These are phyloP conservation scores for Aspergillus novofumigatus DNA, from an alignment of 2,329 filamentous ascomycete genomes.

Conservation along the genomic window DNA sequence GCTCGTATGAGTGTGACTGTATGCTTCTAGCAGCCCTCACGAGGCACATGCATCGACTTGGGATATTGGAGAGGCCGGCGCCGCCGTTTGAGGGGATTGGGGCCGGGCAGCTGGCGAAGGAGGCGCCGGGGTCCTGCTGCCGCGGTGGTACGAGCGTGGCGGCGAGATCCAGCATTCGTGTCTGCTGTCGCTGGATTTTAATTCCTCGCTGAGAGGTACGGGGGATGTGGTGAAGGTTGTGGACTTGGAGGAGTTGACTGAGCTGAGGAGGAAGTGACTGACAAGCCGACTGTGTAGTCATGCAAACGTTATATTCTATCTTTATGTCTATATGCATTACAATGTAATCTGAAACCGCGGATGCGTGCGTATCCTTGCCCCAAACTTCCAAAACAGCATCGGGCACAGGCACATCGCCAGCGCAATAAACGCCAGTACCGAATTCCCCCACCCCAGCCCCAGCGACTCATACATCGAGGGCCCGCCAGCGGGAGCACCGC, in stretches of 20 bases:
- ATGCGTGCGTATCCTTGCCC: neutral
- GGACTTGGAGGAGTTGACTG: neutral
- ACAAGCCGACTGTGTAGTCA: too few relatives aligned
- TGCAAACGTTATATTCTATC: too few relatives aligned
- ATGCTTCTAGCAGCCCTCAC: neutral
- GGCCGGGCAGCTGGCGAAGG: neutral
- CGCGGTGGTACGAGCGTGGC: neutral
- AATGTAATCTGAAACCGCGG: neutral
- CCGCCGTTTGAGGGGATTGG: neutral
- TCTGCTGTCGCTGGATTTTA: neutral
- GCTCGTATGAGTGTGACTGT: neutral
- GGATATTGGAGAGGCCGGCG: neutral
- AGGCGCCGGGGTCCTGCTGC: neutral
- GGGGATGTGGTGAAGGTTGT: neutral
- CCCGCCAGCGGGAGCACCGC: constrained; percentile 54
- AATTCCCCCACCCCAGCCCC: constrained; percentile 58
- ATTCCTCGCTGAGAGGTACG: neutral
- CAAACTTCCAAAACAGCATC: neutral
- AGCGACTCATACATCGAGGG: constrained; percentile 56
- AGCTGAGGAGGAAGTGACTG: neutral
- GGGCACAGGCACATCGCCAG: constrained; percentile 46
- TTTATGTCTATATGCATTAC: constrained; percentile 6
- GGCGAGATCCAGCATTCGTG: neutral
- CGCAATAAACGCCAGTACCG: constrained; percentile 48
- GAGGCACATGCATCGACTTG: neutral